Conservation (phyloP, 257 asterid species). For the Gentiana straminea region DNA sequence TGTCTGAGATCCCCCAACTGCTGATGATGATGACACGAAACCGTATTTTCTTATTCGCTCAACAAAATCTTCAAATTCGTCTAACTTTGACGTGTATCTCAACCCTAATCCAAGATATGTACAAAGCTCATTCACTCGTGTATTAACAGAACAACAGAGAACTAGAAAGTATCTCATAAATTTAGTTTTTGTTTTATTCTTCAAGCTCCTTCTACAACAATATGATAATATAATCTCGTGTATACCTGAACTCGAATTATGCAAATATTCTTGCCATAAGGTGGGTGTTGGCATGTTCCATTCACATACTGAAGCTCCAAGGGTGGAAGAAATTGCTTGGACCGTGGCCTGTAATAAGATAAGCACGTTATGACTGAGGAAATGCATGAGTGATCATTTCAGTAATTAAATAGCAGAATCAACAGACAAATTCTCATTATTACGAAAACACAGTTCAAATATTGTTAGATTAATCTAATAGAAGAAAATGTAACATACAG, state of each 20-base stretch:
- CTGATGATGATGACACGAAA: slow-evolving; percentile 46
- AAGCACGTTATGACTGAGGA: slow-evolving; percentile 15
- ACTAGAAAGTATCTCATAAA: background rate
- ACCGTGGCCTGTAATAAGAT: slow-evolving; percentile 55
- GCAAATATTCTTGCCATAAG: slow-evolving; percentile 85
- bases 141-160: background rate
- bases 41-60: slow-evolving; percentile 86
- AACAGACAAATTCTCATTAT: slow-evolving; percentile 1
- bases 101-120: slow-evolving; percentile 46
- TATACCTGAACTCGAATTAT: slow-evolving; percentile 71
- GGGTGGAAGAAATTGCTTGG: slow-evolving; percentile 60
- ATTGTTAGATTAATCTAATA: background rate
- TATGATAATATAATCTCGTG: background rate
- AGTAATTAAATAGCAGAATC: background rate
- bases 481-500: slow-evolving; percentile 42
- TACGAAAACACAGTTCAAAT: background rate
- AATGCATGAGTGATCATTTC: slow-evolving; percentile 1
- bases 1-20: slow-evolving; percentile 27
- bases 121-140: slow-evolving; percentile 2
- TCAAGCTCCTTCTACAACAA: background rate
- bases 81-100: slow-evolving; percentile 74
- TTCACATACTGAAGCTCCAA: slow-evolving; percentile 67
- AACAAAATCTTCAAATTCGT: slow-evolving; percentile 82
- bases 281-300: slow-evolving; percentile 96
- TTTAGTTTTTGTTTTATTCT: background rate